Evolutionary conservation across 441 rosid genomes (phyloP), one percentile per base, ranked within the genome.

Genomic region (Omphalea diandra): DNA sequence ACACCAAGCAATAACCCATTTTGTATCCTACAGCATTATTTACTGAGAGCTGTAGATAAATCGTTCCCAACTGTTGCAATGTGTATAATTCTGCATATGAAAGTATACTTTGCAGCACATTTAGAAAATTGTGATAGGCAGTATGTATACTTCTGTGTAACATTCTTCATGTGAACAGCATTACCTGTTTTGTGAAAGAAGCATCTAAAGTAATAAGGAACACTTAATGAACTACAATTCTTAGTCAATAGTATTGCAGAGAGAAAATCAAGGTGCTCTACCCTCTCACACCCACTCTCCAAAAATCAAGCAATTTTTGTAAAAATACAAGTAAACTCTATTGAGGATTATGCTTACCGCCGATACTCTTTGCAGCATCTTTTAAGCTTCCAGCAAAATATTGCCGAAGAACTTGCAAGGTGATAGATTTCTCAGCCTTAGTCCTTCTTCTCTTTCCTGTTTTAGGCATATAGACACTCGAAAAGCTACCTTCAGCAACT

Each of bases 321-420:
- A 56, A 40, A 71, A 43, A 1, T 69, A 26, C n/a, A 61, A 44
- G 35, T 20, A 33, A 62, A 68, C 4, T 68, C 52, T 32, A 57
- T 26, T 33, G 5, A 32, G 33, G 63, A 44, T 31, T 65, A 63
- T 33, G 68, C 94, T 83, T 86, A 94, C 97, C 95, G 52, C 97
- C 97, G 9, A 91, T 83, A 67, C 79, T 84, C 80, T 83, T 94
- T 18, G 97, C 96, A 68, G 97, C 98, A 80, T 91, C 97, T 82
- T 91, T 94, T 46, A 91, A 87, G 71, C 94, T 91, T 57, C 97
- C 97, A 2, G 98, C 75, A 58, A 94, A 91, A 73, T 91, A 83
- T 60, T 84, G 87, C 57, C 75, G 84, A 38, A 88, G 90, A 76
- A 90, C 93, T 73, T 88, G 83, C 81, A 89, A 78, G 50, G 88